Conservation (phyloP, 2,329 filamentous ascomycete genomes). For the Phialophora tarda region DNA sequence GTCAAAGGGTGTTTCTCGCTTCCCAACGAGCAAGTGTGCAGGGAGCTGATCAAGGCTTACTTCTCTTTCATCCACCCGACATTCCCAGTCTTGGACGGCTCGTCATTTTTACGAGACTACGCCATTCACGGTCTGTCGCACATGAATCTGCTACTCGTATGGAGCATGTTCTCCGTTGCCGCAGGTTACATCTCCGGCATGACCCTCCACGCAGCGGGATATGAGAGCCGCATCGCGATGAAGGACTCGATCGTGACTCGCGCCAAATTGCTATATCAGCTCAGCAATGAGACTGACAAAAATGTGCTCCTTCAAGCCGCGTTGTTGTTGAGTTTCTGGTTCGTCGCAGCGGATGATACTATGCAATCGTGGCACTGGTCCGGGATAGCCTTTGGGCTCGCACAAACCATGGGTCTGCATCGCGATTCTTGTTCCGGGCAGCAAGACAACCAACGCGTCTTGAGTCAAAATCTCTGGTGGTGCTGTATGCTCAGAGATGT, state of each 20-base stretch:
- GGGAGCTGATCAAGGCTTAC: background rate
- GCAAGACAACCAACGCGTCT: background rate
- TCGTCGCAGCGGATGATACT: background rate
- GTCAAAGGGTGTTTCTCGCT: conserved; percentile 11
- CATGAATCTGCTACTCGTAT: conserved; percentile 4
- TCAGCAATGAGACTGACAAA: conserved; percentile 8
- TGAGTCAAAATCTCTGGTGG: conserved; percentile 4
- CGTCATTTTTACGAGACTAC: background rate
- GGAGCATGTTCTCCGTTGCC: conserved; percentile 9
- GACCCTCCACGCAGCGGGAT: background rate
- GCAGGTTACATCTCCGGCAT: conserved; percentile 2
- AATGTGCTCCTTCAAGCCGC: conserved; percentile 1
- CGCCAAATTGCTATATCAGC: background rate
- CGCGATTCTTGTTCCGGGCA: background rate
- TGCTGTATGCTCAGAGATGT: conserved; percentile 3
- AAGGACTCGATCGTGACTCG: conserved; percentile 2
- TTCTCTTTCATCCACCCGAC: conserved; percentile 1
- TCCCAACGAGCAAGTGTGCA: background rate
- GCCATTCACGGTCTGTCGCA: background rate
- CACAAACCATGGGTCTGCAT: conserved; percentile 1
- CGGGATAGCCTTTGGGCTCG: background rate
- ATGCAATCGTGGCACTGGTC: conserved; percentile 1
- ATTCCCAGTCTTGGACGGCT: background rate
- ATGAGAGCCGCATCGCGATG: background rate
- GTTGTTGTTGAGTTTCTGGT: conserved; percentile 8